A percentile compares a stretch with the other conserved stretches of the same genome.
Conservation (phyloP, 2,329 filamentous ascomycete genomes). For the Penicillium sp. region DNA sequence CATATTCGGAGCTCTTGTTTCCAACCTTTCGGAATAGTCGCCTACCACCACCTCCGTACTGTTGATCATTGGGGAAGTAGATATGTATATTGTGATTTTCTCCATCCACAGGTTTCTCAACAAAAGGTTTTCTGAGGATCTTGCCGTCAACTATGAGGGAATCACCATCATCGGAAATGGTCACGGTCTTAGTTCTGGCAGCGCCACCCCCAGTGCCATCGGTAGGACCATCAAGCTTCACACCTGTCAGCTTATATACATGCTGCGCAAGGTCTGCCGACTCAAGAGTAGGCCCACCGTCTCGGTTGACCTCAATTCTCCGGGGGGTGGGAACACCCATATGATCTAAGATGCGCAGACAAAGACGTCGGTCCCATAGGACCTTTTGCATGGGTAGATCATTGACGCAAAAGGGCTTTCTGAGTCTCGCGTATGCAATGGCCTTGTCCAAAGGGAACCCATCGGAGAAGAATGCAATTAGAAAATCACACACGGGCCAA, state of each 20-base stretch:
- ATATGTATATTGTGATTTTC: constrained; percentile 99
- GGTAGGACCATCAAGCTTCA: constrained; percentile 72
- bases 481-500: constrained; percentile 93
- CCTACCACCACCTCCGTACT: constrained; percentile 84
- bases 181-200: constrained; percentile 68
- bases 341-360: constrained; percentile 83
- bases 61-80: constrained; percentile 78
- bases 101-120: constrained; percentile 97
- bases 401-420: constrained; percentile 97
- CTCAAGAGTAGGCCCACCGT: constrained; percentile 82
- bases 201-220: constrained; percentile 67
- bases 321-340: constrained; percentile 88
- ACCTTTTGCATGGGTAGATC: constrained; percentile 97
- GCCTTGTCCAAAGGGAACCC: constrained; percentile 97
- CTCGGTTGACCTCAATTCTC: constrained; percentile 87
- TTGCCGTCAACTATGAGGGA: constrained; percentile 85
- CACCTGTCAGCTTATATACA: constrained; percentile 78
- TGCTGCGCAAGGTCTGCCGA: constrained; percentile 80
- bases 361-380: constrained; percentile 92
- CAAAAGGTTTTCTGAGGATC: constrained; percentile 86
- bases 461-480: constrained; percentile 98
- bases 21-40: constrained; percentile 96
- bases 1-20: constrained; percentile 97
- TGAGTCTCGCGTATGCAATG: constrained; percentile 89
- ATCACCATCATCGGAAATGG: constrained; percentile 89